These are phyloP conservation scores for Penicillium pancosmium DNA, from an alignment of 495 filamentous ascomycete genomes.

Conservation along the genomic window DNA sequence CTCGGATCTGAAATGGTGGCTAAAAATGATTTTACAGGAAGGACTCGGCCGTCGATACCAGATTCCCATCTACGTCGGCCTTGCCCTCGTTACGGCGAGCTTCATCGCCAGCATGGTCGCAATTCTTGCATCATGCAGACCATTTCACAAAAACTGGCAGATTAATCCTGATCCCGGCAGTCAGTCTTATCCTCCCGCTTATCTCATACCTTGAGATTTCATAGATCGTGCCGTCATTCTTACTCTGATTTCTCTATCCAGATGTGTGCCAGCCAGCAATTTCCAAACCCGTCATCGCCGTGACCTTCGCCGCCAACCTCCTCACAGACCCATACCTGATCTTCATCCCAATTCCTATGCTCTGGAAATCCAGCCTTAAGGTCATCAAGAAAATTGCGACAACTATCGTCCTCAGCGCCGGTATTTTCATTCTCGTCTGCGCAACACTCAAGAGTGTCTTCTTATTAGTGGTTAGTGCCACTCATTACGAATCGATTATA, in stretches of 20 bases:
- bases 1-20: not conserved
- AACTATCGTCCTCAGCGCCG: slow-evolving; percentile 51
- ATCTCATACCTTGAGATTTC: not conserved
- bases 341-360: slow-evolving; percentile 55
- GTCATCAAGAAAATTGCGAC: slow-evolving; percentile 49
- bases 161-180: slow-evolving; percentile 58
- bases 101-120: slow-evolving; percentile 51
- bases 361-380: slow-evolving; percentile 50
- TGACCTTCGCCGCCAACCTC: slow-evolving; percentile 52
- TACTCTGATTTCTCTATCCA: slow-evolving; percentile 18
- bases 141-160: slow-evolving; percentile 56
- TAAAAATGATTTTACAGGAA: slow-evolving; percentile 20
- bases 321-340: slow-evolving; percentile 57
- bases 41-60: slow-evolving; percentile 41
- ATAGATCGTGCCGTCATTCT: not conserved
- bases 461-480: slow-evolving; percentile 41
- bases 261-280: slow-evolving; percentile 54
- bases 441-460: slow-evolving; percentile 51
- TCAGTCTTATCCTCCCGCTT: slow-evolving; percentile 24
- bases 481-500: not conserved
- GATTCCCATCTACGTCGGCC: slow-evolving; percentile 50
- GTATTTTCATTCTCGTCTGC: slow-evolving; percentile 52
- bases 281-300: slow-evolving; percentile 44
- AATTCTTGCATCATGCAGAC: slow-evolving; percentile 49
- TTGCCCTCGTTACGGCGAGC: slow-evolving; percentile 43